A percentile compares a stretch with the other conserved stretches of the same genome.
Evolutionary conservation across 169 alveolate species (phyloP).

Genomic region (Cryptosporidium xiaoi): DNA sequence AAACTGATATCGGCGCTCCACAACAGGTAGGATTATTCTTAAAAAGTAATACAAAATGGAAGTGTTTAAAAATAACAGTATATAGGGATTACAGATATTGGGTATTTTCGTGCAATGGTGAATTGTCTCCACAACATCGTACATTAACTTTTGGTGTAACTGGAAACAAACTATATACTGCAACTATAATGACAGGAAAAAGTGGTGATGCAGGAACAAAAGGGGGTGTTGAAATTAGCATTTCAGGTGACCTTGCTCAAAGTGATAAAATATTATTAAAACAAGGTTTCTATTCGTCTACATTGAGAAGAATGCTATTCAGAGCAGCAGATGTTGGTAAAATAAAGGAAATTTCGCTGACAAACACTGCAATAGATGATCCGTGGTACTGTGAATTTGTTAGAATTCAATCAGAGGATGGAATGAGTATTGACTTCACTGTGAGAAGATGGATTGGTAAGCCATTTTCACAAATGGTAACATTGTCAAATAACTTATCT

Average conservation of each 20-base stretch:
- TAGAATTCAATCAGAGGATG: conserved; percentile 79
- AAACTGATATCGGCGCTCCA: conserved; percentile 86
- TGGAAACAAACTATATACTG: conserved; percentile 79
- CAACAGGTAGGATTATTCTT: conserved; percentile 83
- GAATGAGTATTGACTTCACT: conserved; percentile 80
- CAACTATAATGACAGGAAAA: conserved; percentile 77
- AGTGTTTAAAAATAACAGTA: conserved; percentile 87
- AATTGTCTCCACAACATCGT: conserved; percentile 78
- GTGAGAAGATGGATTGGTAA: conserved; percentile 87
- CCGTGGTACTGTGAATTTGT: conserved; percentile 89
- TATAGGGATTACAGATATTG: conserved; percentile 89
- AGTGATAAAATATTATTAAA: conserved; percentile 82
- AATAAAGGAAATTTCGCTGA: conserved; percentile 82
- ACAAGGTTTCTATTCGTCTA: conserved; percentile 77
- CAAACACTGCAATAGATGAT: conserved; percentile 82
- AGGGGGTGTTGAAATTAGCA: conserved; percentile 82
- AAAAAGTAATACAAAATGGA: conserved; percentile 85
- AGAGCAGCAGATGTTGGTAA: conserved; percentile 89
- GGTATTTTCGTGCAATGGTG: conserved; percentile 88
- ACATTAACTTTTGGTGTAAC: conserved; percentile 76
- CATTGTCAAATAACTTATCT: conserved; percentile 80
- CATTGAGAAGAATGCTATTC: conserved; percentile 80
- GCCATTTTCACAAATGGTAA: conserved; percentile 81
- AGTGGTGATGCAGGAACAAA: conserved; percentile 84
- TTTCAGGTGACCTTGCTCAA: conserved; percentile 83